phyloP scores from a whole-genome alignment of 2,329 filamentous ascomycete genomes.

The Apiospora pterosperma region DNA sequence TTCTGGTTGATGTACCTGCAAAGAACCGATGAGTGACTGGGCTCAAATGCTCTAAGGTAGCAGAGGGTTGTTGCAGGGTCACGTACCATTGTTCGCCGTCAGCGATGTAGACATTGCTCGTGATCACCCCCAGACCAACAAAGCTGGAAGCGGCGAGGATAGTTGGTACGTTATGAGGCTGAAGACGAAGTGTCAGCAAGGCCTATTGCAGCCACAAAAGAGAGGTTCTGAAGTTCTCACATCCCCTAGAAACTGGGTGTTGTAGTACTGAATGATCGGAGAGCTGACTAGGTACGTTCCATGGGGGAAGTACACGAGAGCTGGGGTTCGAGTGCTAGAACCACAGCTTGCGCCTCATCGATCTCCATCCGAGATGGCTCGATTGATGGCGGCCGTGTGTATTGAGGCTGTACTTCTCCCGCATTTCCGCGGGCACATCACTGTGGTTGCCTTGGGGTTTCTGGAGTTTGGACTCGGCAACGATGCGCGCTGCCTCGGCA shows the following conservation, averaged over 20 bases:
- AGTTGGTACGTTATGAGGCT: conserved; percentile 53
- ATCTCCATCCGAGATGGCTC: conserved; percentile 8
- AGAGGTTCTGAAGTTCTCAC: too few species aligned
- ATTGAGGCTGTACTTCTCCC: too few species aligned
- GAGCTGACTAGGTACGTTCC: conserved; percentile 11
- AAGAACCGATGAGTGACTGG: too few species aligned
- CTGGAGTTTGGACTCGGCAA: too few species aligned
- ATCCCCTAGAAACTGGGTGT: conserved; percentile 40
- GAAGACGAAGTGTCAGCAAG: too few species aligned
- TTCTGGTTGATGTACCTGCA: conserved; percentile 13
- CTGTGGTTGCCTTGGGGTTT: too few species aligned
- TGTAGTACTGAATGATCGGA: conserved; percentile 7
- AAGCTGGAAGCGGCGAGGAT: conserved; percentile 59
- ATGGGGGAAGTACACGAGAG: conserved; percentile 14
- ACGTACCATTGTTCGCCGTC: conserved; percentile 5
- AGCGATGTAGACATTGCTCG: conserved; percentile 11
- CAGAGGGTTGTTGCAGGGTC: too few species aligned
- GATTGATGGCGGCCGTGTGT: conserved; percentile 11
- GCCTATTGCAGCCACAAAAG: not conserved
- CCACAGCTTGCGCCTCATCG: conserved; percentile 10
- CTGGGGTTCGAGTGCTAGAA: conserved; percentile 1
- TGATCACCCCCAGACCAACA: conserved; percentile 20
- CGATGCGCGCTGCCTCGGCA: too few species aligned
- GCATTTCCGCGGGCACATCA: too few species aligned
- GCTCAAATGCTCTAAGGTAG: too few species aligned